Evolutionary conservation across 805 yeast genomes (phyloP).

Genomic region (Saccharomycopsis sp.): DNA sequence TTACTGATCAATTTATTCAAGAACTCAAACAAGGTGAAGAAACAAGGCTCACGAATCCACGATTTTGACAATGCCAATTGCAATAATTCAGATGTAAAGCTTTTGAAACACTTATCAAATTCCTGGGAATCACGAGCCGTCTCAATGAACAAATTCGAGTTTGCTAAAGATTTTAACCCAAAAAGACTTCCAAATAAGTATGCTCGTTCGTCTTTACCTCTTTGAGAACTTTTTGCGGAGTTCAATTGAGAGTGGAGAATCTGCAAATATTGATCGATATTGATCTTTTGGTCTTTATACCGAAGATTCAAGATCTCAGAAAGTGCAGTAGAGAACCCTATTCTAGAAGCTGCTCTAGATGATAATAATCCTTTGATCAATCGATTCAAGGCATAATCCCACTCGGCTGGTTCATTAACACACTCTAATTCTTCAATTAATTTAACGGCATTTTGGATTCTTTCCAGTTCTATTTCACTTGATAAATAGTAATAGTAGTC

Average conservation of each 20-base stretch:
- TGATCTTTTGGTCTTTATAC: slow-evolving; percentile 29
- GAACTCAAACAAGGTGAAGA: slow-evolving; percentile 61
- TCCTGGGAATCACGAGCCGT: slow-evolving; percentile 22
- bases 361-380: slow-evolving; percentile 77
- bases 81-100: slow-evolving; percentile 42
- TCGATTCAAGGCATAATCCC: slow-evolving; percentile 77
- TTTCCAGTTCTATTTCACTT: slow-evolving; percentile 66
- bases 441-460: slow-evolving; percentile 64
- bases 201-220: slow-evolving; percentile 81
- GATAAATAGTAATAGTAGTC: slow-evolving; percentile 75
- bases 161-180: slow-evolving; percentile 71
- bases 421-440: slow-evolving; percentile 53
- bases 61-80: slow-evolving; percentile 59
- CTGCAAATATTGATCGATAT: slow-evolving; percentile 34
- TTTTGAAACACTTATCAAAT: slow-evolving; percentile 27
- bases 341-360: slow-evolving; percentile 73
- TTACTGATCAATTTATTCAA: slow-evolving; percentile 25
- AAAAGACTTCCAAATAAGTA: slow-evolving; percentile 76
- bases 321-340: slow-evolving; percentile 84
- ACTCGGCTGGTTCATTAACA: slow-evolving; percentile 46
- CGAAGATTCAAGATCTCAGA: slow-evolving; percentile 52
- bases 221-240: slow-evolving; percentile 37
- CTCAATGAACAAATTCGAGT: slow-evolving; percentile 38
- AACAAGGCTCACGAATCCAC: slow-evolving; percentile 82
- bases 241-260: slow-evolving; percentile 32